These are phyloP conservation scores for Pseudovirgaria hyperparasitica DNA, from an alignment of 2,329 filamentous ascomycete species.

Conservation along the genomic window DNA sequence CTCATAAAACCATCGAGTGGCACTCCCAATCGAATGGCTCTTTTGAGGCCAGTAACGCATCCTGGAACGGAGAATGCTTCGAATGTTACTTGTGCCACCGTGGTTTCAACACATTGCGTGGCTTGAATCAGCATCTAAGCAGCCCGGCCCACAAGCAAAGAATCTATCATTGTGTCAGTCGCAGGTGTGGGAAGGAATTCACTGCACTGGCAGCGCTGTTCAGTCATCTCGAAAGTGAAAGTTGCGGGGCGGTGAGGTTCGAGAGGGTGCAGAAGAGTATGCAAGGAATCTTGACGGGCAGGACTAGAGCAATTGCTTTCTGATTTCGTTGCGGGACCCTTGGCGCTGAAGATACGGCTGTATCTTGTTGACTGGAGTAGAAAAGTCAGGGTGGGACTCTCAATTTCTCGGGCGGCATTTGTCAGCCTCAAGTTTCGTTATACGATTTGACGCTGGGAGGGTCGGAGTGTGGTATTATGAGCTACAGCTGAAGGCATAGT, in stretches of 20 bases:
- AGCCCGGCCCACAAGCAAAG: conserved; percentile 39
- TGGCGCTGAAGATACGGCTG: too few species aligned
- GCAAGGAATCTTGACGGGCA: conserved; percentile 4
- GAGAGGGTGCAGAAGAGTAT: conserved; percentile 23
- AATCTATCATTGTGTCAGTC: conserved; percentile 32
- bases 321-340: too few species aligned
- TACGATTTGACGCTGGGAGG: too few species aligned
- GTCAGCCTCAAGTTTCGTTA: too few species aligned
- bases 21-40: conserved; percentile 14
- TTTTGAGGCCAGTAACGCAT: conserved; percentile 20
- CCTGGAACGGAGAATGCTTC: conserved; percentile 35
- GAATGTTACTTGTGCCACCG: conserved; percentile 42
- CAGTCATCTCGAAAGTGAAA: conserved; percentile 34
- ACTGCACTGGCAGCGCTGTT: conserved; percentile 27
- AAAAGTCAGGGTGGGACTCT: too few species aligned
- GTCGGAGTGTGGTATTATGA: too few species aligned
- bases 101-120: conserved; percentile 20
- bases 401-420: too few species aligned
- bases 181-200: conserved; percentile 26
- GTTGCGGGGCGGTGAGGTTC: conserved; percentile 28
- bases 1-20: conserved; percentile 40
- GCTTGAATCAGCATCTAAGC: conserved; percentile 41
- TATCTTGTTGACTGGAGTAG: too few species aligned
- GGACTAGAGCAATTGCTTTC: too few species aligned
- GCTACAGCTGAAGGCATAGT: too few species aligned